Evolutionary conservation across 2,329 filamentous ascomycete genomes (phyloP), one percentile per base, ranked within the genome.

Genomic region (Neonectria hederae): DNA sequence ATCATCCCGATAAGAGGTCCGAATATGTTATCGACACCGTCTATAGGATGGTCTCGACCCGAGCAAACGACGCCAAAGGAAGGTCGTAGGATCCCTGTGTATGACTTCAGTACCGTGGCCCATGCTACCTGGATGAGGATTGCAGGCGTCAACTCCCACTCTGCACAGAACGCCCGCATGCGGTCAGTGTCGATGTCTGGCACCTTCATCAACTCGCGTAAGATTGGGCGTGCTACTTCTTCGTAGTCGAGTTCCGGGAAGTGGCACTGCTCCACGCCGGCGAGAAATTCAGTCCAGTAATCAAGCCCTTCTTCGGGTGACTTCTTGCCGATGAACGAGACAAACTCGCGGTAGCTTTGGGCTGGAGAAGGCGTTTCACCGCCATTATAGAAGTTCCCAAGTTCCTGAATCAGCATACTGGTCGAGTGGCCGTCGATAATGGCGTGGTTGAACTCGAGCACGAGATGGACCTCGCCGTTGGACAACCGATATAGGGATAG

Each of bases 1-100:
- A 88, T 78, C 81, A 87, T 86, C 58, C 86, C 86, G 63, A 87
- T 83, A 52, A 87, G 84, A 10, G 81, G 78, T 0, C 86, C 86
- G 11, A 84, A 79, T 2, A 84, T 81, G 3, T 82, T 77, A 2
- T 83, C 78, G 11, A 87, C 82, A 1, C 81, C 79, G 2, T 78
- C 74, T 1, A 88, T 76, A 1, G 83, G 80, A 4, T 83, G 78
- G 63, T 88, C 85, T 14, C 86, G 79, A 2, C 86, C 86, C 0
- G 84, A 84, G 4, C 84, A 74, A 0, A 87, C 79, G 59, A 86
- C 84, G 1, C 86, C 86, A 63, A 87, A 88, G 30, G 82, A 84
- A 0, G 87, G 80, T 43, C 85, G 81, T 3, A 77, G 76, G 0
- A 76, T 74, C 0, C 80, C 80, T 1, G 84, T 84, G 66, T 85